Evolutionary conservation across 73 alveolate genomes (phyloP).

Genomic region (Uronychia setigera): DNA sequence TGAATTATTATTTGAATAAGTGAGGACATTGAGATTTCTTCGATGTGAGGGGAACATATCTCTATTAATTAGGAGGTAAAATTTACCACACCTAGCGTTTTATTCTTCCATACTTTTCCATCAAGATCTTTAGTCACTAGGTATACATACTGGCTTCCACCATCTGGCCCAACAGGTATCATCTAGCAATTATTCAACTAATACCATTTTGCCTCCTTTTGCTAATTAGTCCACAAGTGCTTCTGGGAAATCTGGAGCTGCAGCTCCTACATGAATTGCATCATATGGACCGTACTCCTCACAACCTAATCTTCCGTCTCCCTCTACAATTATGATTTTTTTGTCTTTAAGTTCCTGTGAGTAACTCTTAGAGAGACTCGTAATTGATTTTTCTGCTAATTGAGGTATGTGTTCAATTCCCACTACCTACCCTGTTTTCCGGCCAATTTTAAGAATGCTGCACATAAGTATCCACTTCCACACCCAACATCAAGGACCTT

Average conservation of each 20-base stretch:
- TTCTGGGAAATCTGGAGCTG: slow-evolving; percentile 62
- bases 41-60: neutral
- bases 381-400: slow-evolving; percentile 28
- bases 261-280: slow-evolving; percentile 90
- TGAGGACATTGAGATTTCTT: neutral
- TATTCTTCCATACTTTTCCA: neutral
- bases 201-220: slow-evolving; percentile 77
- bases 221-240: slow-evolving; percentile 65
- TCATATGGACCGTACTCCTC: slow-evolving; percentile 75
- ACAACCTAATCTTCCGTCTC: slow-evolving; percentile 82
- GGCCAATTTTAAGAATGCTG: slow-evolving; percentile 52
- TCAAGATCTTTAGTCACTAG: neutral
- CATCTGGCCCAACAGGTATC: slow-evolving; percentile 9
- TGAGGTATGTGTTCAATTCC: slow-evolving; percentile 69
- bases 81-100: neutral
- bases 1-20: too few species aligned
- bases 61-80: neutral
- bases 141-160: neutral
- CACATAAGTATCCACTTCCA: slow-evolving; percentile 72
- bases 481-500: slow-evolving; percentile 66
- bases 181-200: neutral
- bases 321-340: slow-evolving; percentile 23
- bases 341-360: slow-evolving; percentile 26
- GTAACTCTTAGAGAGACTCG: slow-evolving; percentile 42
- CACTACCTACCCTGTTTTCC: slow-evolving; percentile 54